These are phyloP conservation scores for Diutina neorugosa DNA, from an alignment of 1,139 yeast genomes.

Conservation along the genomic window DNA sequence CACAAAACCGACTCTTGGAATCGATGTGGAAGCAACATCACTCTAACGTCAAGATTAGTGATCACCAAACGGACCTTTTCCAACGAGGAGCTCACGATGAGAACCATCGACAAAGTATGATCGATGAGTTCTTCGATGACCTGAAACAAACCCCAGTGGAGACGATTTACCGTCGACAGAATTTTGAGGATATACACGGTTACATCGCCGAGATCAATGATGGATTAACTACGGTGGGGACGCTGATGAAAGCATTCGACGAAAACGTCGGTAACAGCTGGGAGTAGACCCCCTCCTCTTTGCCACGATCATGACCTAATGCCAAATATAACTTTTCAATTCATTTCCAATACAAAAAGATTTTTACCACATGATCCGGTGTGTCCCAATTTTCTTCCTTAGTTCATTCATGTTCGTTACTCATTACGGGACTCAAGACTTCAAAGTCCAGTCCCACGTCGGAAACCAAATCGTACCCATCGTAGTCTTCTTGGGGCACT, in stretches of 20 bases:
- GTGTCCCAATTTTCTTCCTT: not conserved
- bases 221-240: slow-evolving; percentile 22
- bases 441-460: slow-evolving; percentile 4
- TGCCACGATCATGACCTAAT: not conserved
- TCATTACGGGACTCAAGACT: slow-evolving; percentile 1
- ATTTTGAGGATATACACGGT: slow-evolving; percentile 26
- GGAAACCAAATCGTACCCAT: not conserved
- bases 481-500: not conserved
- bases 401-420: not conserved
- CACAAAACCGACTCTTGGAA: slow-evolving; percentile 50
- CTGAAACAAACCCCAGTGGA: slow-evolving; percentile 9
- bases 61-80: slow-evolving; percentile 6
- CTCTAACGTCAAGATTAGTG: slow-evolving; percentile 6
- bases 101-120: slow-evolving; percentile 7
- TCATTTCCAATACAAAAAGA: not conserved
- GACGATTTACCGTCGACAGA: slow-evolving; percentile 15
- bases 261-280: slow-evolving; percentile 6
- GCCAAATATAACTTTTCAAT: not conserved
- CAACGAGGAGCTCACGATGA: slow-evolving; percentile 7
- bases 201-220: slow-evolving; percentile 25
- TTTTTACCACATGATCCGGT: not conserved
- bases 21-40: slow-evolving; percentile 37
- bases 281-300: not conserved
- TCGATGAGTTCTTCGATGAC: slow-evolving; percentile 13
- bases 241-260: slow-evolving; percentile 31